A percentile compares a stretch with the other conserved stretches of the same genome.
phyloP scores from a whole-genome alignment of 495 filamentous ascomycete species.

The Parmelia sp. region DNA sequence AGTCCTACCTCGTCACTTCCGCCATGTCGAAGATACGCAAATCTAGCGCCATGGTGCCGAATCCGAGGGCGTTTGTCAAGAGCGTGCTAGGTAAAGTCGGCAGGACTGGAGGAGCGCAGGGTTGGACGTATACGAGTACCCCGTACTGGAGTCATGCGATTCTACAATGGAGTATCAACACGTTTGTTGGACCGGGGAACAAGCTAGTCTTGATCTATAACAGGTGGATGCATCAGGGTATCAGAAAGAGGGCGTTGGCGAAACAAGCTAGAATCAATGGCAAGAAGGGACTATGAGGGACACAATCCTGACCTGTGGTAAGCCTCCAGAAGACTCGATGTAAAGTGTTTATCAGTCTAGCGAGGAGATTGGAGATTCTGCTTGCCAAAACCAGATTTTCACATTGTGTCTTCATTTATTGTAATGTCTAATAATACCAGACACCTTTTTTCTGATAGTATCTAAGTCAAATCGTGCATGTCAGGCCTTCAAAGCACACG shows the following conservation, averaged over 20 bases:
- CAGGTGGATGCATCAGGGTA: slow-evolving; percentile 73
- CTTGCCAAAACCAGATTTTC: not conserved
- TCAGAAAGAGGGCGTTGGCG: slow-evolving; percentile 78
- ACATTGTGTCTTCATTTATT: too few relatives aligned
- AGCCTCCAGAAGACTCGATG: not conserved
- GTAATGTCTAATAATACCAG: too few relatives aligned
- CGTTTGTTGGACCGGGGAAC: slow-evolving; percentile 60
- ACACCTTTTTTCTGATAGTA: too few relatives aligned
- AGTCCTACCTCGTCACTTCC: slow-evolving; percentile 86
- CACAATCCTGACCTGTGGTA: not conserved
- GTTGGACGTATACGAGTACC: slow-evolving; percentile 72
- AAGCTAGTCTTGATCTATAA: slow-evolving; percentile 59
- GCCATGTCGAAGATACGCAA: slow-evolving; percentile 94
- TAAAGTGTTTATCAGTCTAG: not conserved
- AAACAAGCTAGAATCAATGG: slow-evolving; percentile 72
- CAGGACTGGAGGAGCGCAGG: slow-evolving; percentile 63
- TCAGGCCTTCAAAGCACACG: too few relatives aligned
- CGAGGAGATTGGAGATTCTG: not conserved
- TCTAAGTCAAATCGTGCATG: too few relatives aligned
- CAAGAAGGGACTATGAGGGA: slow-evolving; percentile 34
- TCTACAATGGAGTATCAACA: slow-evolving; percentile 78
- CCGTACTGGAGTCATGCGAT: slow-evolving; percentile 89
- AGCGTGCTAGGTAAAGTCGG: slow-evolving; percentile 77
- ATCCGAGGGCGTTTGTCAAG: slow-evolving; percentile 73
- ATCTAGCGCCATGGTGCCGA: slow-evolving; percentile 69